phyloP scores from a whole-genome alignment of 129 eudicot genomes.

The Tanacetum coccineum region DNA sequence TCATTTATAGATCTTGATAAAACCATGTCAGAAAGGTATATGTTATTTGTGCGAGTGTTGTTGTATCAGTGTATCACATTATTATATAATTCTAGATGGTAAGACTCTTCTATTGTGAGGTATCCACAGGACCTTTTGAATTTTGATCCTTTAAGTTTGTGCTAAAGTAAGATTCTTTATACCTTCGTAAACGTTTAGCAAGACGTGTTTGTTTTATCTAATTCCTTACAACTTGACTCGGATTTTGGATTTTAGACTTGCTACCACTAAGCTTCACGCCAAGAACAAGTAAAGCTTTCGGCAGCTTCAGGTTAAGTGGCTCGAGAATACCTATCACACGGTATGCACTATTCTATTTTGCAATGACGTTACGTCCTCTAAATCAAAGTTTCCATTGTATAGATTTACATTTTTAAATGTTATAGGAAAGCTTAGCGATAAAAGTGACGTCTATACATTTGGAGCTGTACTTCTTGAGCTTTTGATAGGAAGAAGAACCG shows the following conservation, averaged over 20 bases:
- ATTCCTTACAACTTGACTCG: slow-evolving; percentile 29
- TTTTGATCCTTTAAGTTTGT: background rate
- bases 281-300: slow-evolving; percentile 63
- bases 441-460: too few relatives aligned
- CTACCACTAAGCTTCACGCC: slow-evolving; percentile 49
- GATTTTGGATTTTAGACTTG: slow-evolving; percentile 91
- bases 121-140: slow-evolving; percentile 16
- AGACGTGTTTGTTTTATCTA: slow-evolving; percentile 4
- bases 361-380: background rate
- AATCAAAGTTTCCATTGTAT: too few relatives aligned
- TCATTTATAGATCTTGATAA: too few relatives aligned
- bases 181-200: background rate
- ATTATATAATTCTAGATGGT: too few relatives aligned
- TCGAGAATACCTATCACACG: slow-evolving; percentile 40
- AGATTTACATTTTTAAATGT: too few relatives aligned
- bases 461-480: too few relatives aligned
- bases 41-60: too few relatives aligned
- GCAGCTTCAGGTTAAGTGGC: slow-evolving; percentile 83
- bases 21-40: too few relatives aligned
- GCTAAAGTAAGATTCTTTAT: slow-evolving; percentile 53
- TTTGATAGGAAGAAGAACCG: too few relatives aligned
- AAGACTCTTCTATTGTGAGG: too few relatives aligned
- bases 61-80: too few relatives aligned
- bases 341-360: slow-evolving; percentile 16
- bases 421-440: too few relatives aligned